A percentile compares a stretch with the other conserved stretches of the same genome.
Conservation (phyloP, 331 rosid genomes). For the Acacia concinna region DNA sequence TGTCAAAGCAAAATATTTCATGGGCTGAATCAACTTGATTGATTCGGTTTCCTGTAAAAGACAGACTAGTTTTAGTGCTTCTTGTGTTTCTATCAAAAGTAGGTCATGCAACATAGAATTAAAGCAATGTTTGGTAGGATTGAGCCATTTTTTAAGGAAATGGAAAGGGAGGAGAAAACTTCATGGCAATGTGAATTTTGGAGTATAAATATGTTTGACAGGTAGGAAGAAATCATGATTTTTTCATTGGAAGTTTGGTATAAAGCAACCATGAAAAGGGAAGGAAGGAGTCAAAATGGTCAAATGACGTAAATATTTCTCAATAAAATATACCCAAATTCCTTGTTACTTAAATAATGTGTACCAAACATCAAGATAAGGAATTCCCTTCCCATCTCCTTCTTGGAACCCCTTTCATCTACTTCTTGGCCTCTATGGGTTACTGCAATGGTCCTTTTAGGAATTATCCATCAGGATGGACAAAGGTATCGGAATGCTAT, state of each 20-base stretch:
- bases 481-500: neutral
- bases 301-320: too few species aligned
- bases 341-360: neutral
- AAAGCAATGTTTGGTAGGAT: neutral
- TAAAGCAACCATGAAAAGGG: neutral
- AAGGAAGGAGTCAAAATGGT: too few species aligned
- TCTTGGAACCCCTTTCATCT: neutral
- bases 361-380: neutral
- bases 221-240: neutral
- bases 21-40: neutral
- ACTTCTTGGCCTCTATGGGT: neutral
- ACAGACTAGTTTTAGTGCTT: neutral
- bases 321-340: too few species aligned
- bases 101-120: neutral
- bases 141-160: neutral
- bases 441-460: neutral
- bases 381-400: neutral
- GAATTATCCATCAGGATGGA: neutral
- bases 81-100: conserved; percentile 1
- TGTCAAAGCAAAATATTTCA: neutral
- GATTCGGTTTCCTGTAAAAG: neutral
- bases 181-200: neutral
- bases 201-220: neutral
- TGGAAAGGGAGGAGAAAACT: neutral
- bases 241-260: neutral